Evolutionary conservation across 73 alveolate genomes (phyloP).

Genomic region (Blepharisma japonicum): DNA sequence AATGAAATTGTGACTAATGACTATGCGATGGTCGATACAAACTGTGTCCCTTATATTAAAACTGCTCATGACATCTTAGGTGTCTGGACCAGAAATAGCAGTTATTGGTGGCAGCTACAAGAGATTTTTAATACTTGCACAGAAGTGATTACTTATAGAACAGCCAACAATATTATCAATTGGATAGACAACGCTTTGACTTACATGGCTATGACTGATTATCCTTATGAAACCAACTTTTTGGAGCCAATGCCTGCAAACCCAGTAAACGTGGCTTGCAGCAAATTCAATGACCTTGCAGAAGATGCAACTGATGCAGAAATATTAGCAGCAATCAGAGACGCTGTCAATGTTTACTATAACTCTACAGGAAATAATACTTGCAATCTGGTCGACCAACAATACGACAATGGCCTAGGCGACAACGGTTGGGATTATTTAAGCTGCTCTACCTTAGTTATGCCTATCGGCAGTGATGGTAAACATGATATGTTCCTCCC

Average conservation of each 20-base stretch:
- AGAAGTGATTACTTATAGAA: neutral
- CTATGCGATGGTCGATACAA: neutral
- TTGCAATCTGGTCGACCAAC: conserved; percentile 31
- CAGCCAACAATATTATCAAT: neutral
- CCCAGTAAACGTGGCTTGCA: conserved; percentile 2
- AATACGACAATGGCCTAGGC: conserved; percentile 33
- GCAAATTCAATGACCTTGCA: neutral
- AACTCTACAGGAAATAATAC: conserved; percentile 32
- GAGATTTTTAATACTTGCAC: neutral
- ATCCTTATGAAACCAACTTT: conserved; percentile 18
- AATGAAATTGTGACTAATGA: conserved; percentile 31
- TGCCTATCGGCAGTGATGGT: conserved; percentile 61
- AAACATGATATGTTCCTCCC: conserved; percentile 50
- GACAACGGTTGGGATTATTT: conserved; percentile 54
- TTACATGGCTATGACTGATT: conserved; percentile 29
- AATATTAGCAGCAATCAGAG: conserved; percentile 20
- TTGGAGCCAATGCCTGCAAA: conserved; percentile 10
- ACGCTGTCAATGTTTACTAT: conserved; percentile 34
- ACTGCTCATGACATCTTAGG: neutral
- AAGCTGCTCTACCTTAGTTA: conserved; percentile 51
- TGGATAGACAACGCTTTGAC: conserved; percentile 25
- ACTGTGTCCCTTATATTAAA: neutral
- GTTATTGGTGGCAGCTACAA: neutral
- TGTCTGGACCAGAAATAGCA: neutral
- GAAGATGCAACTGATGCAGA: neutral